These are phyloP conservation scores for Sistotremastrum niveocremeum DNA, from an alignment of 768 basidiomycete species.

Conservation along the genomic window DNA sequence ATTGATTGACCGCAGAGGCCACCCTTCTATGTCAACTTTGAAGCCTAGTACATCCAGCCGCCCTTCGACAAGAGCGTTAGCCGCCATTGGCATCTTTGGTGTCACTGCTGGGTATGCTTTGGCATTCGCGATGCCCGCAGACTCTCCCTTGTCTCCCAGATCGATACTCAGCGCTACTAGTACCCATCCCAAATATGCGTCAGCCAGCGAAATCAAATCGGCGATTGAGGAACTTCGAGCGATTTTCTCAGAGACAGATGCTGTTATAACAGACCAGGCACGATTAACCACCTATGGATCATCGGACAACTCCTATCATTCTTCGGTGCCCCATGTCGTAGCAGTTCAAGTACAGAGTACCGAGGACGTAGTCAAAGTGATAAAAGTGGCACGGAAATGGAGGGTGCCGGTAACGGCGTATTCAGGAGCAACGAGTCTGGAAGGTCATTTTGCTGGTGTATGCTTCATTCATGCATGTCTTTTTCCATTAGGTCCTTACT, in stretches of 20 bases:
- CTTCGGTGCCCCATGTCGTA: conserved; percentile 42
- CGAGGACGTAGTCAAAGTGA: conserved; percentile 69
- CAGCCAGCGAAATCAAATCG: conserved; percentile 34
- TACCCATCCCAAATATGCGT: conserved; percentile 27
- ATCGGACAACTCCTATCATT: conserved; percentile 35
- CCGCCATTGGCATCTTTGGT: no score
- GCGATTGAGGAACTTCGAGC: conserved; percentile 38
- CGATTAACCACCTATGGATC: conserved; percentile 42
- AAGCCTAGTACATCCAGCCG: no score
- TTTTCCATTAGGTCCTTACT: neutral
- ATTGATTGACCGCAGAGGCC: no score
- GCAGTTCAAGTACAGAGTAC: conserved; percentile 56
- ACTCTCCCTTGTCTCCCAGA: no score
- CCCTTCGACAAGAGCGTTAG: no score
- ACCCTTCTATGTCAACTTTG: no score
- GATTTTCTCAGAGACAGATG: conserved; percentile 23
- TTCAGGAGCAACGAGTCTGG: conserved; percentile 71
- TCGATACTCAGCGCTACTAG: no score
- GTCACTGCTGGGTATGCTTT: no score
- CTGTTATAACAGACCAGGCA: conserved; percentile 37
- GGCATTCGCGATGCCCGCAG: no score
- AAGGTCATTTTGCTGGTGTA: conserved; percentile 62
- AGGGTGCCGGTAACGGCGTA: conserved; percentile 68
- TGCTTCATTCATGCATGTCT: conserved; percentile 11
- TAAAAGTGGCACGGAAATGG: conserved; percentile 62